Percentiles rank a stretch among this genome's conserved stretches.
Evolutionary conservation across 768 basidiomycete species (phyloP).

Genomic region (Boletus reticuloceps): DNA sequence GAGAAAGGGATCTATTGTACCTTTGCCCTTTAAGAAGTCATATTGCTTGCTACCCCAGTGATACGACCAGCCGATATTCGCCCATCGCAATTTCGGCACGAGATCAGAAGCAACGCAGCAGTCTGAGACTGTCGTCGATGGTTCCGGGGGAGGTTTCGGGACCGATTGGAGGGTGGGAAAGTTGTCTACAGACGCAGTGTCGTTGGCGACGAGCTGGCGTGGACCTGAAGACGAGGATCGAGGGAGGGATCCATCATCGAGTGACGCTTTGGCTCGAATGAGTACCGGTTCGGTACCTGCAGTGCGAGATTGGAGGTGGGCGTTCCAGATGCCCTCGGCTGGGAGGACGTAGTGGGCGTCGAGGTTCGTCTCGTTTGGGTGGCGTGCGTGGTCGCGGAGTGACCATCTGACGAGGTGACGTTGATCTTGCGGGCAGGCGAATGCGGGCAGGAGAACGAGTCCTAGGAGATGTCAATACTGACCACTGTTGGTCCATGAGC

Average conservation of each 20-base stretch:
- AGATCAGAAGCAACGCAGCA: slow-evolving; percentile 50
- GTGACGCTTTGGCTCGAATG: slow-evolving; percentile 36
- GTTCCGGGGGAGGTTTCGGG: slow-evolving; percentile 60
- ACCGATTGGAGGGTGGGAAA: slow-evolving; percentile 49
- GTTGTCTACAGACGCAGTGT: slow-evolving; percentile 57
- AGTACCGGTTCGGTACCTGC: slow-evolving; percentile 37
- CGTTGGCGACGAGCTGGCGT: slow-evolving; percentile 68
- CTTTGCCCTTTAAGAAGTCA: slow-evolving; percentile 74
- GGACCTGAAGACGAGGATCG: slow-evolving; percentile 43
- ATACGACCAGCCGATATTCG: slow-evolving; percentile 94
- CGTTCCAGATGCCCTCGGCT: slow-evolving; percentile 72
- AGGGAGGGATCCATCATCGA: slow-evolving; percentile 6
- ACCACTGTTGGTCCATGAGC: neutral
- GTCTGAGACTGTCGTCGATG: slow-evolving; percentile 59
- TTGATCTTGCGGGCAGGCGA: slow-evolving; percentile 62
- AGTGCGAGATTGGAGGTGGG: slow-evolving; percentile 39
- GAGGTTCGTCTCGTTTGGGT: slow-evolving; percentile 87
- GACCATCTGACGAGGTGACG: slow-evolving; percentile 68
- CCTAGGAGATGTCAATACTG: slow-evolving; percentile 47
- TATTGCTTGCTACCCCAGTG: slow-evolving; percentile 98
- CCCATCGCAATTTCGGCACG: slow-evolving; percentile 83
- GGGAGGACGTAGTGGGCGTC: slow-evolving; percentile 85
- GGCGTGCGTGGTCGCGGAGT: slow-evolving; percentile 68
- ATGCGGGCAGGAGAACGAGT: slow-evolving; percentile 79
- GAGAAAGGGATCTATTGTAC: slow-evolving; percentile 56